Evolutionary conservation across 225 moss, liverwort and hornwort genomes (phyloP).

Genomic region (Antitrichia curtipendula): DNA sequence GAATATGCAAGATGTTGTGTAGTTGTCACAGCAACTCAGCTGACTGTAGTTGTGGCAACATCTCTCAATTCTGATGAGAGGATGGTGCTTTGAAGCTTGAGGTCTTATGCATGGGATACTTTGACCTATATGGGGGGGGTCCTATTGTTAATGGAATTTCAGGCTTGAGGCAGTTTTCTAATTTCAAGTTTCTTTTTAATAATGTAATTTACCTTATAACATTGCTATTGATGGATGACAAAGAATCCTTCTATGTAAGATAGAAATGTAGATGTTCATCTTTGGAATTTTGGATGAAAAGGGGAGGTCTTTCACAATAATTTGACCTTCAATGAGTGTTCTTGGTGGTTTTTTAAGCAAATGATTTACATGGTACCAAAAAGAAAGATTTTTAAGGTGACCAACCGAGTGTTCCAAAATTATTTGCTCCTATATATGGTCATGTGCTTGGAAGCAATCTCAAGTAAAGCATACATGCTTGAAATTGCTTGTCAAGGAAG

Average conservation of each 20-base stretch:
- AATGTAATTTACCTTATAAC: neutral
- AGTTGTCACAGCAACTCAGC: neutral
- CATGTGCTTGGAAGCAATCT: no score
- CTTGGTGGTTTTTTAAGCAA: neutral
- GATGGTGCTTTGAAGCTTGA: neutral
- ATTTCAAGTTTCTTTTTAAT: neutral
- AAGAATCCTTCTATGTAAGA: neutral
- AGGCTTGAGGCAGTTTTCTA: neutral
- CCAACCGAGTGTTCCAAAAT: neutral
- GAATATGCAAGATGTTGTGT: neutral
- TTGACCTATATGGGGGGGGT: neutral
- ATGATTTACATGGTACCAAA: neutral
- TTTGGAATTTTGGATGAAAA: no score
- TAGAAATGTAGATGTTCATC: neutral
- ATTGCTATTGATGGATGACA: rapidly evolving
- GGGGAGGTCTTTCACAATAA: rapidly evolving
- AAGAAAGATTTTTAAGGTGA: rapidly evolving
- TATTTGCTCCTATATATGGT: neutral
- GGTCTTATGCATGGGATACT: neutral
- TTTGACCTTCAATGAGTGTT: neutral
- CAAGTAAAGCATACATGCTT: neutral
- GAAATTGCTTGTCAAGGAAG: rapidly evolving
- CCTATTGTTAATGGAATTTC: neutral
- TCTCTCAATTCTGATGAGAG: neutral
- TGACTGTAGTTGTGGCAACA: neutral